phyloP scores from a whole-genome alignment of 2,329 filamentous ascomycete species.

The Pyrenochaeta sp. region DNA sequence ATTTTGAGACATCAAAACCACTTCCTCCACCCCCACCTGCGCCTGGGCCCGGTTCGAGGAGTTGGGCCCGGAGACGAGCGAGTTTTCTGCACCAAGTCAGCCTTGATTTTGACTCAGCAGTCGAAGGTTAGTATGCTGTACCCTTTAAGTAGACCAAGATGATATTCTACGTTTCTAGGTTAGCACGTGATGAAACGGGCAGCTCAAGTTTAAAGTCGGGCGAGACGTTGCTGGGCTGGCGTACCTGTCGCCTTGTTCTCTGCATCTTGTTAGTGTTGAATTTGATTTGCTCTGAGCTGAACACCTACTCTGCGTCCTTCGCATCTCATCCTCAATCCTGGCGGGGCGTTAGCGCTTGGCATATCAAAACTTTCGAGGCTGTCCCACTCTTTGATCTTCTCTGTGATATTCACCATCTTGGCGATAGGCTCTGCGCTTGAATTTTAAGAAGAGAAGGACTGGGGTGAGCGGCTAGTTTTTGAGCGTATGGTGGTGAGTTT shows the following conservation, averaged over 20 bases:
- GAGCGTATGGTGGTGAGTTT: constrained; percentile 17
- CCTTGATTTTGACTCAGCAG: background rate
- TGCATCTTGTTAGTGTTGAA: constrained; percentile 56
- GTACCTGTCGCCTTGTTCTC: constrained; percentile 99
- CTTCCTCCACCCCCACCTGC: constrained; percentile 78
- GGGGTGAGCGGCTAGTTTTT: constrained; percentile 7
- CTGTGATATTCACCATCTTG: constrained; percentile 97
- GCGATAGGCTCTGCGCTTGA: constrained; percentile 14
- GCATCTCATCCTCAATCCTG: constrained; percentile 99
- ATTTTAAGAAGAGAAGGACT: constrained; percentile 12
- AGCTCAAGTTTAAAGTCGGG: constrained; percentile 8
- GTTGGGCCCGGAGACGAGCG: constrained; percentile 89
- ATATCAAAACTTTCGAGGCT: constrained; percentile 34
- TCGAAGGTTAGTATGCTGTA: constrained; percentile 47
- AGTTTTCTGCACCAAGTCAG: constrained; percentile 74
- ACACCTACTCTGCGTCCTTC: constrained; percentile 88
- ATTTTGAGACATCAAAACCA: constrained; percentile 92
- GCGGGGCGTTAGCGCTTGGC: constrained; percentile 44
- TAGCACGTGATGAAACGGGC: constrained; percentile 43
- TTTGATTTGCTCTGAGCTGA: background rate
- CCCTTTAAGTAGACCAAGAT: constrained; percentile 97
- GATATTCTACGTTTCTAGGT: constrained; percentile 76
- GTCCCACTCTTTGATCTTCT: constrained; percentile 97
- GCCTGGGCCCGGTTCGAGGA: constrained; percentile 87
- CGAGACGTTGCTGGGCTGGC: constrained; percentile 37